Percentiles rank a stretch among this genome's conserved stretches.
Evolutionary conservation across 495 filamentous ascomycete species (phyloP).

Genomic region (Xylaria flabelliformis): DNA sequence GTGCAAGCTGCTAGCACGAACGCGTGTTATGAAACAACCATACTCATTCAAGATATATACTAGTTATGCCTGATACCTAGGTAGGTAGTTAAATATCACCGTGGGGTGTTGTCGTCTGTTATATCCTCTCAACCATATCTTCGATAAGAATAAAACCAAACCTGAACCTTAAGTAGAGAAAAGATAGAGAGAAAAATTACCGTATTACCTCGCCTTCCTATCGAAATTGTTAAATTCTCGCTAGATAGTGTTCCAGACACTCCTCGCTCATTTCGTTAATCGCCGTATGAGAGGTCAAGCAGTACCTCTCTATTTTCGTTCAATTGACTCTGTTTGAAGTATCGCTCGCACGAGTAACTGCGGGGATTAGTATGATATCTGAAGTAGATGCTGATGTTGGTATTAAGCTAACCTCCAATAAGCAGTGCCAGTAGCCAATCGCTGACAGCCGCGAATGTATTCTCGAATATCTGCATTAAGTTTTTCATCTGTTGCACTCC

Average conservation of each 20-base stretch:
- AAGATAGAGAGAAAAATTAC: neutral
- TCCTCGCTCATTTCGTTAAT: constrained; percentile 5
- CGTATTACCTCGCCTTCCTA: neutral
- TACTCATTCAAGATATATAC: neutral
- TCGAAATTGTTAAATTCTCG: neutral
- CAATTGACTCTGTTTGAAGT: constrained; percentile 35
- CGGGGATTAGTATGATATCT: neutral
- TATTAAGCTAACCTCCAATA: constrained; percentile 36
- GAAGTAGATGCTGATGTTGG: neutral
- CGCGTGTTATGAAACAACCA: neutral
- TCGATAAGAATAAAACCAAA: neutral
- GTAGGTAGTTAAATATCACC: neutral
- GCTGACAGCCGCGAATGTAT: constrained; percentile 36
- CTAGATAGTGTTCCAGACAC: neutral
- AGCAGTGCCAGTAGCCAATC: constrained; percentile 37
- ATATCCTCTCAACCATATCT: neutral
- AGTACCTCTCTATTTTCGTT: constrained; percentile 36
- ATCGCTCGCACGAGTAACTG: constrained; percentile 38
- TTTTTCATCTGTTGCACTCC: constrained; percentile 37
- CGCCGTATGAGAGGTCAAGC: constrained; percentile 32
- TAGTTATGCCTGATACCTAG: neutral
- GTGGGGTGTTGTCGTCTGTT: neutral
- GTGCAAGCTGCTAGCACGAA: neutral
- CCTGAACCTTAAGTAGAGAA: neutral
- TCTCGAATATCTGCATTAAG: constrained; percentile 37